A percentile compares a stretch with the other conserved stretches of the same genome.
Conservation (phyloP, 768 basidiomycete genomes). For the Pholiota molesta region DNA sequence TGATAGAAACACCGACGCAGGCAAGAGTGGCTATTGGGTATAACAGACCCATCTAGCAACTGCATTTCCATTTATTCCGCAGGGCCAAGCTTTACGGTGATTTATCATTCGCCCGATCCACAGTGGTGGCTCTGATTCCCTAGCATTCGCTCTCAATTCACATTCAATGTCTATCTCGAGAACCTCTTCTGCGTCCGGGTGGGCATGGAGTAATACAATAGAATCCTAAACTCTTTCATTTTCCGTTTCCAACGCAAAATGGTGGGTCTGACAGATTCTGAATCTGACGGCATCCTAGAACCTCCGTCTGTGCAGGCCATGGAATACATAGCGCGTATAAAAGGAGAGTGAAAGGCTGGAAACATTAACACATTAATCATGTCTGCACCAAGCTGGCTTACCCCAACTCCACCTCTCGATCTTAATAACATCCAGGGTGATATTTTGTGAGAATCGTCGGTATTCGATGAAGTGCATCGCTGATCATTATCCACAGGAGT, state of each 20-base stretch:
- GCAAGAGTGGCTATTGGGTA: too few species aligned
- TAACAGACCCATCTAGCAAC: too few species aligned
- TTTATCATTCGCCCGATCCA: neutral
- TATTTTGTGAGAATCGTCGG: slow-evolving; percentile 38
- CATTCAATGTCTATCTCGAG: neutral
- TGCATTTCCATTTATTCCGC: too few species aligned
- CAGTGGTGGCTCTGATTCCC: neutral
- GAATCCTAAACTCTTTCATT: slow-evolving; percentile 1
- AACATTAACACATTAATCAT: slow-evolving; percentile 4
- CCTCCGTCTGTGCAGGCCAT: neutral
- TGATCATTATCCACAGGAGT: slow-evolving; percentile 32
- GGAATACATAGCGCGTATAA: neutral
- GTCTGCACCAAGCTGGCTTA: slow-evolving; percentile 9
- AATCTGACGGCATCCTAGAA: neutral
- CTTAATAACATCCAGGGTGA: slow-evolving; percentile 52
- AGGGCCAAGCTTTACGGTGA: neutral
- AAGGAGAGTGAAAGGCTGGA: neutral
- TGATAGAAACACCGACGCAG: too few species aligned
- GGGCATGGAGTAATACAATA: neutral
- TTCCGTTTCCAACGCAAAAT: slow-evolving; percentile 2
- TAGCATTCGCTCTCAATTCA: neutral
- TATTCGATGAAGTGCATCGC: neutral
- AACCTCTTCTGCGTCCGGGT: neutral
- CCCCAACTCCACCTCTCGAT: slow-evolving; percentile 27
- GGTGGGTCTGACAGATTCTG: too few species aligned